Base-by-base conservation (phyloP, 139 green algal species). In the Chlorella vulgaris region DNA sequence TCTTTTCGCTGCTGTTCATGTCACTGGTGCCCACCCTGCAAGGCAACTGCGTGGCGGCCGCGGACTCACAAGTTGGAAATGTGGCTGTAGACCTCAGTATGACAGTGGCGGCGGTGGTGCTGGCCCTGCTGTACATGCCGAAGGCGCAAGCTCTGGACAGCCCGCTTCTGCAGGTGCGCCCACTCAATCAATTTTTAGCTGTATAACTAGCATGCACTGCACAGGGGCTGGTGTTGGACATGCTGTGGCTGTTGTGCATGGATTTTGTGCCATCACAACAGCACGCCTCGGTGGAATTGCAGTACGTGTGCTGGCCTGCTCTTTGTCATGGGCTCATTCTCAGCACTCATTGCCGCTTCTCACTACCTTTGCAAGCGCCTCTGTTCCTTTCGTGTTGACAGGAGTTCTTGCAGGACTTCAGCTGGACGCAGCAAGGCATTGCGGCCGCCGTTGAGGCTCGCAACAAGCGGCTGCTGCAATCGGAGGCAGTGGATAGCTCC, bases 121-220 rank as follows among this genome's bases (percentile, higher is more conserved):
- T 68, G 38, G n/a, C 38, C 2, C n/a, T 70, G 4, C 58, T 80
- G 2, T 80, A 80, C 58, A 55, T 58, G 39, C 74, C 74, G 24
- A 55, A 61, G n/a, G 60, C 58, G 1, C 24, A 31, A 15, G 61
- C 21, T 4, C 29, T 80, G 36, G 74, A 80, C 58, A 80, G 74
- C 74, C 61, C 74, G 39, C 61, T 80, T 5, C 58, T 80, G 74
- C 74, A 80, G 58, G 74, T 40, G 53, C n/a, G n/a, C n/a, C n/a
- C n/a, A n/a, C 28, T 28, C 61, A 22, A 13, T 29, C 6, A 24
- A 24, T 24, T 31, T 24, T 3, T 3, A 62, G 53, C n/a, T n/a
- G n/a, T n/a, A n/a, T n/a, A n/a, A n/a, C n/a, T n/a, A n/a, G n/a
- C n/a, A n/a, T n/a, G n/a, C n/a, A n/a, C n/a, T n/a, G n/a, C n/a